A percentile compares a stretch with the other conserved stretches of the same genome.
These are phyloP conservation scores for Microdochium trichocladiopsis DNA, from an alignment of 2,329 filamentous ascomycete genomes.

Conservation along the genomic window DNA sequence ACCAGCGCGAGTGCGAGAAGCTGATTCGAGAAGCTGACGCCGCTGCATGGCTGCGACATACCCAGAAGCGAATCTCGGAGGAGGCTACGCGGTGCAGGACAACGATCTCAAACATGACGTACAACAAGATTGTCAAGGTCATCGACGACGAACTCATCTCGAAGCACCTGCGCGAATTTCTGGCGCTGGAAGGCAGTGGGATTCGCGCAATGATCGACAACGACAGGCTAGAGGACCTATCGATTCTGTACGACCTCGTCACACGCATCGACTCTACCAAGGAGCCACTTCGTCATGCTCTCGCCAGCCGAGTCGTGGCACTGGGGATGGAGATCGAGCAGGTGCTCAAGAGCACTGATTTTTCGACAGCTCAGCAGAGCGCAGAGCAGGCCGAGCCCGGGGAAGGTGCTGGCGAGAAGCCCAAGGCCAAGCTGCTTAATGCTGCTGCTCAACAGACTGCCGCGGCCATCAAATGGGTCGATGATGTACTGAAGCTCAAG, in stretches of 20 bases:
- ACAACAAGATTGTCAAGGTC: conserved; percentile 65
- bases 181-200: conserved; percentile 78
- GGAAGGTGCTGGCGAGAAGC: conserved; percentile 41
- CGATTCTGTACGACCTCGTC: conserved; percentile 75
- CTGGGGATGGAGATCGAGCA: conserved; percentile 81
- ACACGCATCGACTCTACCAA: conserved; percentile 71
- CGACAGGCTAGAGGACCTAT: conserved; percentile 69
- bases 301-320: conserved; percentile 71
- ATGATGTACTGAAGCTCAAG: conserved; percentile 80
- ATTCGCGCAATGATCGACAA: conserved; percentile 88
- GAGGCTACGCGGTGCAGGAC: conserved; percentile 79
- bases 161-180: conserved; percentile 70
- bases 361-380: conserved; percentile 29
- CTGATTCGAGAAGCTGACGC: conserved; percentile 75
- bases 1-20: conserved; percentile 64
- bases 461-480: conserved; percentile 90
- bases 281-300: conserved; percentile 56
- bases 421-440: conserved; percentile 41
- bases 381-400: conserved; percentile 26
- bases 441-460: conserved; percentile 72
- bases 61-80: conserved; percentile 67
- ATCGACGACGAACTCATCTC: conserved; percentile 77
- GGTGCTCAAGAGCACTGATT: conserved; percentile 46
- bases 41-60: conserved; percentile 71
- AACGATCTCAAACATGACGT: conserved; percentile 67